phyloP scores from a whole-genome alignment of 1,139 yeast species.

The Lodderomyces oxycetoniae region DNA sequence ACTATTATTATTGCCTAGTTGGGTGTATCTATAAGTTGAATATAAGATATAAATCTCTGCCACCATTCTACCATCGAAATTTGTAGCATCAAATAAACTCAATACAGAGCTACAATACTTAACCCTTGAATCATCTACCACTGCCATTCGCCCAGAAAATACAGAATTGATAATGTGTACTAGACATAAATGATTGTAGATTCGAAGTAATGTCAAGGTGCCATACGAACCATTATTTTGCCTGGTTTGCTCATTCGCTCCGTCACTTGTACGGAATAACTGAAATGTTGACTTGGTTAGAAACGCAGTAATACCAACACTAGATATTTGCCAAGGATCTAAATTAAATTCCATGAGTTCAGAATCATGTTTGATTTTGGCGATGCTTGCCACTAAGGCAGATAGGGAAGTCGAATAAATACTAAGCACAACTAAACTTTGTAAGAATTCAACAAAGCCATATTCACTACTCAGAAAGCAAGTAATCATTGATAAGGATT shows the following conservation, averaged over 20 bases:
- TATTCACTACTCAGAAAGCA: constrained; percentile 17
- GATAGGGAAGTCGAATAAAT: constrained; percentile 59
- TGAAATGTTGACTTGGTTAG: constrained; percentile 44
- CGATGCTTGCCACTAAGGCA: constrained; percentile 30
- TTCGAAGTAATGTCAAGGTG: constrained; percentile 45
- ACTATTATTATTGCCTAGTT: constrained; percentile 16
- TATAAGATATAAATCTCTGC: constrained; percentile 68
- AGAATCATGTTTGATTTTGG: constrained; percentile 7
- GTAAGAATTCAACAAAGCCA: constrained; percentile 56
- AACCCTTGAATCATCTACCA: constrained; percentile 62
- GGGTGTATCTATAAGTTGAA: constrained; percentile 59
- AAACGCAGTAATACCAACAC: constrained; percentile 55
- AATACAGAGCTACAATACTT: constrained; percentile 60
- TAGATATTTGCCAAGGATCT: constrained; percentile 62
- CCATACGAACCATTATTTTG: constrained; percentile 11
- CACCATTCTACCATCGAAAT: constrained; percentile 80
- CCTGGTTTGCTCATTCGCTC: background rate
- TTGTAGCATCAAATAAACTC: constrained; percentile 61
- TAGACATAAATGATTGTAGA: constrained; percentile 70
- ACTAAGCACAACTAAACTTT: constrained; percentile 57
- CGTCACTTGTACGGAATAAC: constrained; percentile 18
- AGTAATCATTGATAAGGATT: constrained; percentile 27
- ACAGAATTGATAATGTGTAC: constrained; percentile 68
- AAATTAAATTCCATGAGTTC: constrained; percentile 24
- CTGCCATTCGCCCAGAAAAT: constrained; percentile 68